Percentiles rank a stretch among this genome's conserved stretches.
Conservation (phyloP, 352 stramenopile species). For the Elongisporangium anandrum region DNA sequence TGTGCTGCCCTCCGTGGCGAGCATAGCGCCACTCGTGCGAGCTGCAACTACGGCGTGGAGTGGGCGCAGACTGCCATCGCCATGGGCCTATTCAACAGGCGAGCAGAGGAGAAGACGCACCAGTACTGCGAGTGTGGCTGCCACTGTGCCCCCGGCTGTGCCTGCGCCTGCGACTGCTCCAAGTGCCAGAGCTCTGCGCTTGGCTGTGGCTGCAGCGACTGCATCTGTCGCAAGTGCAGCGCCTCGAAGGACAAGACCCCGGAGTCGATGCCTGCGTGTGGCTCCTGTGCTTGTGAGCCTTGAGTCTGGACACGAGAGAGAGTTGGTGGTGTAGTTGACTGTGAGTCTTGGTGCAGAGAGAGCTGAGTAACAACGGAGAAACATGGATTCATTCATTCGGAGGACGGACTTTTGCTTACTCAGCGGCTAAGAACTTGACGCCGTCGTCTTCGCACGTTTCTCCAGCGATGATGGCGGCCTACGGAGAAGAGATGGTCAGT, state of each 20-base stretch:
- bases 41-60: constrained; percentile 30
- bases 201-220: neutral
- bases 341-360: too few relatives aligned
- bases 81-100: constrained; percentile 44
- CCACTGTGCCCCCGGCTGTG: neutral
- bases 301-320: neutral
- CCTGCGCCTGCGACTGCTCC: neutral
- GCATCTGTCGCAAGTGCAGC: neutral
- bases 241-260: neutral
- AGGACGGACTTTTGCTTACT: constrained; percentile 24
- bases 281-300: neutral
- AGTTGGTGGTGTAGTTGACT: neutral
- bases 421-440: constrained; percentile 77
- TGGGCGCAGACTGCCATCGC: constrained; percentile 91
- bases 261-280: neutral
- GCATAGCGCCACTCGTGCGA: neutral
- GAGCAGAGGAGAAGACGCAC: neutral
- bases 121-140: constrained; percentile 4
- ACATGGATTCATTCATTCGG: constrained; percentile 1
- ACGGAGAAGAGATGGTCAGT: neutral
- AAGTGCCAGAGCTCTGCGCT: neutral
- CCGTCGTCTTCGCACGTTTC: constrained; percentile 82
- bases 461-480: constrained; percentile 75
- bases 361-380: neutral
- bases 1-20: constrained; percentile 5